Conservation (phyloP, 2,329 filamentous ascomycete genomes). For the Aspergillus carbonarius region DNA sequence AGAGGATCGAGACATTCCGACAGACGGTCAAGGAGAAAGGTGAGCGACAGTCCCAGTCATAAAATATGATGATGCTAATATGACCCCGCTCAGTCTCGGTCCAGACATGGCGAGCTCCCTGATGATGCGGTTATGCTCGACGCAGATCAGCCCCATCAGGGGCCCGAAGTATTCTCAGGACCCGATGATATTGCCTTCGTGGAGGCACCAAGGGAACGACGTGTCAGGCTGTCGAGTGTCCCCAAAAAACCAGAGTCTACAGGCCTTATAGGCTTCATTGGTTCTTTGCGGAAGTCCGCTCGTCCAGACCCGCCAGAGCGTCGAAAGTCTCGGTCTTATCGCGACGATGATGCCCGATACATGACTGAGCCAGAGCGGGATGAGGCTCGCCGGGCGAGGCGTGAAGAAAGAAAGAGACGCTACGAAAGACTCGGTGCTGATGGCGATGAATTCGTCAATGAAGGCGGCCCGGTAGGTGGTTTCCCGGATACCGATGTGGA, state of each 20-base stretch:
- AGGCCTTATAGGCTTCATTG: conserved; percentile 64
- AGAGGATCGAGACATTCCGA: conserved; percentile 35
- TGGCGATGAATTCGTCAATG: conserved; percentile 47
- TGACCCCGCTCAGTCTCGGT: conserved; percentile 29
- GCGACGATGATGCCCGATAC: conserved; percentile 35
- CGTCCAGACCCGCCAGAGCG: conserved; percentile 37
- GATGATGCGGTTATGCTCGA: conserved; percentile 59
- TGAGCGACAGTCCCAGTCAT: conserved; percentile 17
- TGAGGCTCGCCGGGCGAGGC: conserved; percentile 33
- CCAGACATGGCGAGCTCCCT: conserved; percentile 33
- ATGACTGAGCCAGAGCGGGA: conserved; percentile 39
- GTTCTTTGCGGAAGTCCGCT: conserved; percentile 40
- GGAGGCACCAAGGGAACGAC: conserved; percentile 51
- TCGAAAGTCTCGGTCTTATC: conserved; percentile 37
- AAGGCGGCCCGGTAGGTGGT: conserved; percentile 41
- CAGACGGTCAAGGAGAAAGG: conserved; percentile 40
- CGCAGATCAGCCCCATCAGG: conserved; percentile 44
- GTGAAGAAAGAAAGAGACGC: conserved; percentile 39
- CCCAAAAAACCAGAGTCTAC: conserved; percentile 58
- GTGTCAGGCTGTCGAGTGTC: conserved; percentile 60
- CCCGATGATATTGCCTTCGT: conserved; percentile 55
- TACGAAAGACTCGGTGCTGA: conserved; percentile 50
- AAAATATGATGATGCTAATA: neutral
- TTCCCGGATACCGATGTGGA: conserved; percentile 42
- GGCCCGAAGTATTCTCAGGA: conserved; percentile 45